Evolutionary conservation across 2,329 filamentous ascomycete species (phyloP), one percentile per base, ranked within the genome.

Genomic region (Orbilia blumenaviensis): DNA sequence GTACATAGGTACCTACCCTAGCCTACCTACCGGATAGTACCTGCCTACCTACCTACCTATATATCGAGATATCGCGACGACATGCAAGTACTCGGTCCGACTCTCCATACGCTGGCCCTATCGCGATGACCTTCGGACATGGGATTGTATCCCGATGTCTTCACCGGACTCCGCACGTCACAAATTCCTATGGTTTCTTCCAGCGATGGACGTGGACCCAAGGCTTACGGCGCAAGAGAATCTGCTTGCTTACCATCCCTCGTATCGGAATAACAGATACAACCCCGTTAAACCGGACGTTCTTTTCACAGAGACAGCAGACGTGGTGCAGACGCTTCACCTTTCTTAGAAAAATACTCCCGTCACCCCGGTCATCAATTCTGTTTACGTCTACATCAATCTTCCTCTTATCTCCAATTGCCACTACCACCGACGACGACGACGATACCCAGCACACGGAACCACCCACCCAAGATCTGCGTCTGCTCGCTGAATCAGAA

Each of bases 381-480:
- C 29, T 29, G 5, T 10, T 74, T 9, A 18, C 46, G 4, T 67
- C 69, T 14, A 32, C 44, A 2, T 56, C 69, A 7, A 8, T 42
- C 8, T 46, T 63, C 10, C 23, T 67, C 38, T 23, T 58, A 4
- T 44, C 41, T 1, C n/a, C 48, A 14, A 21, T n/a, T 0, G 14
- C 16, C 10, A 7, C 23, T 18, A 3, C 36, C n/a, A n/a, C n/a
- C n/a, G n/a, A n/a, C n/a, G n/a, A n/a, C n/a, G 18, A 4, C 7
- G 42, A 10, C 23, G 23, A 27, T 9, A 16, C 16, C 16, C 27
- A 29, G 54, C 12, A 27, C 2, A 5, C 5, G 12, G 63, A 58
- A 5, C 32, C 56, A 10, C 63, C 52, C 44, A 75, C 71, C 8
- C 29, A 67, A 21, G 71, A 68, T n/a, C 34, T 64, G n/a, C 63